Conservation (phyloP, 345 rosid species). For the Ricinus communis region DNA sequence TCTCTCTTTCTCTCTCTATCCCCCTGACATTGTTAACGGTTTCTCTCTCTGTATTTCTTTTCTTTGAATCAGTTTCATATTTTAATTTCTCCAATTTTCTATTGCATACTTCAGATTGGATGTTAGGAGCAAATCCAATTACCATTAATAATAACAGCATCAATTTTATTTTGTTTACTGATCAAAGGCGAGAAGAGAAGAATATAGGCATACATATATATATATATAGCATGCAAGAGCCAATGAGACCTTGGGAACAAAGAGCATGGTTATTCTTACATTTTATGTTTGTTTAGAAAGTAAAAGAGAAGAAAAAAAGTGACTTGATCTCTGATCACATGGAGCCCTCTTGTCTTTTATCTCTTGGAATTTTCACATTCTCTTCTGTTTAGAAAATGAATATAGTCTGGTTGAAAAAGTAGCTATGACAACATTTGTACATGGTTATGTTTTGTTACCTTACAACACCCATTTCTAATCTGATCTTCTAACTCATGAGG, state of each 20-base stretch:
- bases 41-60: slow-evolving; percentile 6
- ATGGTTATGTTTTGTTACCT: neutral
- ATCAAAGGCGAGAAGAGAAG: slow-evolving; percentile 19
- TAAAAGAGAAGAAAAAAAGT: slow-evolving; percentile 25
- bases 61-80: neutral
- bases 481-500: no score
- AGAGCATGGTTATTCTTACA: slow-evolving; percentile 31
- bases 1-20: neutral
- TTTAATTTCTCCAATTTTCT: no score
- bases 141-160: no score
- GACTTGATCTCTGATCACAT: slow-evolving; percentile 44
- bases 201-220: no score
- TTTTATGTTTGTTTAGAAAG: slow-evolving; percentile 25
- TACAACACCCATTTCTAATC: neutral
- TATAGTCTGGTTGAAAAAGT: slow-evolving; percentile 10
- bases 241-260: slow-evolving; percentile 37
- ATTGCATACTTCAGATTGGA: no score
- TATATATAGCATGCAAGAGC: slow-evolving; percentile 1
- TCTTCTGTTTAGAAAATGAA: neutral
- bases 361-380: slow-evolving; percentile 66
- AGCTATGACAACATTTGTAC: neutral
- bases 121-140: no score
- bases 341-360: slow-evolving; percentile 64
- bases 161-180: no score
- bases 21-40: slow-evolving; percentile 24